Evolutionary conservation across 192 early-diverging fungal species (phyloP).

Genomic region (Podila verticillata): DNA sequence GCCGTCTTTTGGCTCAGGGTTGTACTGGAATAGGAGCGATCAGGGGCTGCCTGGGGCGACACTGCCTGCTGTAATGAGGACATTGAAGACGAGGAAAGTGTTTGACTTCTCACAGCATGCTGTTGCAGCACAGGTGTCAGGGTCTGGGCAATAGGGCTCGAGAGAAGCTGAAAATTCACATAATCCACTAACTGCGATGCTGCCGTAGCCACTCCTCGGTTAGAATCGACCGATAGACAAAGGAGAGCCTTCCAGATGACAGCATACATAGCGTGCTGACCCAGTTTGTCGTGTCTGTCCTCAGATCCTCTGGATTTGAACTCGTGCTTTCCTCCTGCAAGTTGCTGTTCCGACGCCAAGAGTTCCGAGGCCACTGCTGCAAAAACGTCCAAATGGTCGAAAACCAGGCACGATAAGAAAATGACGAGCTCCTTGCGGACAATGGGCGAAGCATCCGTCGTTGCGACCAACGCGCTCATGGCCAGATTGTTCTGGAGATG

Average conservation of each 20-base stretch:
- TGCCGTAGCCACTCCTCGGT: slow-evolving; percentile 74
- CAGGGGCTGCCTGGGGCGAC: slow-evolving; percentile 21
- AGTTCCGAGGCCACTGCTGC: slow-evolving; percentile 70
- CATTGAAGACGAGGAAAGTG: slow-evolving; percentile 20
- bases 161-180: slow-evolving; percentile 61
- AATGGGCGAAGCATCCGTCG: slow-evolving; percentile 86
- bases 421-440: slow-evolving; percentile 90
- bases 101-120: slow-evolving; percentile 20
- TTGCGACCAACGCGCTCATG: slow-evolving; percentile 69
- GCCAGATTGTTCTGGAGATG: slow-evolving; percentile 80
- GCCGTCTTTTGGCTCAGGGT: slow-evolving; percentile 38
- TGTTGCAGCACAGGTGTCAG: slow-evolving; percentile 26
- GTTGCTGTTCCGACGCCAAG: slow-evolving; percentile 44
- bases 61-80: slow-evolving; percentile 25
- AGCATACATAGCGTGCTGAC: slow-evolving; percentile 61
- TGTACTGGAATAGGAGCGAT: slow-evolving; percentile 22
- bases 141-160: slow-evolving; percentile 25
- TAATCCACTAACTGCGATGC: slow-evolving; percentile 82
- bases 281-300: slow-evolving; percentile 28
- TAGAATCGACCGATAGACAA: slow-evolving; percentile 83
- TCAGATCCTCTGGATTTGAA: slow-evolving; percentile 15
- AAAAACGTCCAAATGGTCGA: slow-evolving; percentile 72
- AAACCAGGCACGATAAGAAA: slow-evolving; percentile 77
- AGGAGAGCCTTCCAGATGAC: slow-evolving; percentile 87
- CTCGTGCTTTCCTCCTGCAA: slow-evolving; percentile 55